phyloP scores from a whole-genome alignment of 2,329 filamentous ascomycete species.

The Amauroascus niger region DNA sequence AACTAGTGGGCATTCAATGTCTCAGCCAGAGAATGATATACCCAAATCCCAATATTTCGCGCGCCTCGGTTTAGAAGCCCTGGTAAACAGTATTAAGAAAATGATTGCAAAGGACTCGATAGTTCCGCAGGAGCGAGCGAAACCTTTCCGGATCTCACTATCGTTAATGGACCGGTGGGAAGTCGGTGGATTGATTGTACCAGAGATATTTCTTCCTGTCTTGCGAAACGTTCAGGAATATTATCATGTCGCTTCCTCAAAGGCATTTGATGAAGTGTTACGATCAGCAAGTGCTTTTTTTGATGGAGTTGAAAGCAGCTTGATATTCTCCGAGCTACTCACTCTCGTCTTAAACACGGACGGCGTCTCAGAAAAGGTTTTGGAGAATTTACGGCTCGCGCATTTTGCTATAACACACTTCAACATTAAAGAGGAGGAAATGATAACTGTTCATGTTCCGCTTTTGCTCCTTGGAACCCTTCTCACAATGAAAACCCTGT shows the following conservation, averaged over 20 bases:
- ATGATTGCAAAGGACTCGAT: conserved; percentile 56
- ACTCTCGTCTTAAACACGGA: conserved; percentile 46
- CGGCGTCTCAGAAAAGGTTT: conserved; percentile 42
- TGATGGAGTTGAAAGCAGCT: conserved; percentile 85
- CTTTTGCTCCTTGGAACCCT: conserved; percentile 59
- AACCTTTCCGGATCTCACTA: conserved; percentile 81
- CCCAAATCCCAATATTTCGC: conserved; percentile 74
- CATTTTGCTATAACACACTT: conserved; percentile 79
- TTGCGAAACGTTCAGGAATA: conserved; percentile 71
- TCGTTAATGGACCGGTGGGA: conserved; percentile 99
- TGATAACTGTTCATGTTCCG: conserved; percentile 78
- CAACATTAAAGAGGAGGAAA: conserved; percentile 92
- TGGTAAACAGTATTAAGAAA: conserved; percentile 63
- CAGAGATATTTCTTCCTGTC: conserved; percentile 77
- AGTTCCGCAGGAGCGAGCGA: conserved; percentile 59
- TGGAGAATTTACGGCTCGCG: conserved; percentile 60
- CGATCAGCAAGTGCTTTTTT: conserved; percentile 94
- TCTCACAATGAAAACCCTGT: conserved; percentile 35
- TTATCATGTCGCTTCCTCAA: conserved; percentile 54
- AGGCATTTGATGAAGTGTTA: conserved; percentile 71
- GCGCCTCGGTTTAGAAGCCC: conserved; percentile 61
- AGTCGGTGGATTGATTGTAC: conserved; percentile 80
- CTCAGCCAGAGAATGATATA: conserved; percentile 33
- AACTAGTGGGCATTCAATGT: conserved; percentile 23
- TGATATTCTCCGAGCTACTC: conserved; percentile 81